Base-by-base conservation (phyloP, 306 rosid genomes). In the Glycine latifolia region DNA sequence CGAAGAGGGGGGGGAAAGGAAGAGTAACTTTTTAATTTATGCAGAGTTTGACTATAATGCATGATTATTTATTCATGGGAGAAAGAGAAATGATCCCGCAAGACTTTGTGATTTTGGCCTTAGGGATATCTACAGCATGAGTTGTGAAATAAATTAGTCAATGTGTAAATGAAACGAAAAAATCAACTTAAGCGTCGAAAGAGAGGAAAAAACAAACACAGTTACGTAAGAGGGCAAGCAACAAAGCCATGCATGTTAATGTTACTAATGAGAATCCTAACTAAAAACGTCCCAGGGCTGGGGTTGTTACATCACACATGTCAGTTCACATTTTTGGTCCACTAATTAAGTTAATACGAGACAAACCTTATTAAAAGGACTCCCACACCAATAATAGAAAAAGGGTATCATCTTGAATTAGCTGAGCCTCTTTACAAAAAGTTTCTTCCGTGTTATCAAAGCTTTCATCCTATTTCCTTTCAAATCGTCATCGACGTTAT, bases 301-400 rank as follows among this genome's bases (percentile, higher is more conserved):
- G 10, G 69, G 80, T 83, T 26, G 31, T 26, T 78, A 72, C 83
- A 72, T 83, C 83, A 83, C 31, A 26, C 8, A 53, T 44, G 41
- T 83, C 83, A 83, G 79, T 54, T 79, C 84, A 84, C 76, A 54
- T 65, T 59, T 67, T 49, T 60, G 55, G 2, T 26, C 60, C 48
- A 79, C 73, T 67, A 70, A 82, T 69, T 55, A 71, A 63, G 80
- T 52, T 62, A 65, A 16, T 67, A 78, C 55, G 26, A 84, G 79
- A 76, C 71, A 68, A 75, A 75, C 31, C 37, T 67, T 67, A 50
- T 31, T 12, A 39, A 79, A 17, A 50, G 67, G 63, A 75, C 80
- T 53, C 78, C 84, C 69, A 52, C 84, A 43, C 44, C 54, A 69
- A 80, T 75, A 75, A 85, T 75, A 67, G 54, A 31, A 59, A 84